These are phyloP conservation scores for Gossypium ekmanianum DNA, from an alignment of 345 rosid genomes.

Conservation along the genomic window DNA sequence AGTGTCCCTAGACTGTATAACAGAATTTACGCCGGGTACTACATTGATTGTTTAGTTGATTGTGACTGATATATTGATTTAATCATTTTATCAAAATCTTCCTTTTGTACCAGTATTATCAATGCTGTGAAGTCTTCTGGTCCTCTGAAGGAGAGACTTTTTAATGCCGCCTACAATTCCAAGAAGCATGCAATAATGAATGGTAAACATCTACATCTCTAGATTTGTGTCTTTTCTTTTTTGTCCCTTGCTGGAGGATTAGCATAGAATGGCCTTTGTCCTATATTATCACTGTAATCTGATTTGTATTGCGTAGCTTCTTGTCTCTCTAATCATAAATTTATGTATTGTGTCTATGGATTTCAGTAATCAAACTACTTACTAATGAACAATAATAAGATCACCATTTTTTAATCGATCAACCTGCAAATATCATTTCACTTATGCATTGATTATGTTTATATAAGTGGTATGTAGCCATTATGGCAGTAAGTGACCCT, in stretches of 20 bases:
- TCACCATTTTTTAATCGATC: background rate
- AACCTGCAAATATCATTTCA: background rate
- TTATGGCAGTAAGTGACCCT: background rate
- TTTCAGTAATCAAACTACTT: background rate
- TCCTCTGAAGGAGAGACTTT: slow-evolving; percentile 81
- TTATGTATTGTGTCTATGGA: background rate
- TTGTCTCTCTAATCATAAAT: background rate
- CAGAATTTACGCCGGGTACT: slow-evolving; percentile 78
- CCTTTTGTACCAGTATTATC: slow-evolving; percentile 53
- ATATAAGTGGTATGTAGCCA: background rate
- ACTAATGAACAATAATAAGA: background rate
- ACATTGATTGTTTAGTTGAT: slow-evolving; percentile 19
- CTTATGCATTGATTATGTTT: background rate
- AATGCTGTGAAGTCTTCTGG: slow-evolving; percentile 90
- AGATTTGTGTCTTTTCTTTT: slow-evolving; percentile 6
- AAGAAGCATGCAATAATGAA: slow-evolving; percentile 87
- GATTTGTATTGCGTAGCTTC: background rate
- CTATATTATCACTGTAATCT: background rate
- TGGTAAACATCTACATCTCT: slow-evolving; percentile 43
- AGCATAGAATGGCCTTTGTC: background rate
- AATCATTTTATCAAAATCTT: slow-evolving; percentile 31
- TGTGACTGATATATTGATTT: slow-evolving; percentile 10
- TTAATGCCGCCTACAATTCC: slow-evolving; percentile 90
- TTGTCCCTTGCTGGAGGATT: background rate
- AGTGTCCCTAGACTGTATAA: slow-evolving; percentile 96